Percentiles rank a stretch among this genome's conserved stretches.
Evolutionary conservation across 495 filamentous ascomycete species (phyloP).

Genomic region (Lepidopterella palustris): DNA sequence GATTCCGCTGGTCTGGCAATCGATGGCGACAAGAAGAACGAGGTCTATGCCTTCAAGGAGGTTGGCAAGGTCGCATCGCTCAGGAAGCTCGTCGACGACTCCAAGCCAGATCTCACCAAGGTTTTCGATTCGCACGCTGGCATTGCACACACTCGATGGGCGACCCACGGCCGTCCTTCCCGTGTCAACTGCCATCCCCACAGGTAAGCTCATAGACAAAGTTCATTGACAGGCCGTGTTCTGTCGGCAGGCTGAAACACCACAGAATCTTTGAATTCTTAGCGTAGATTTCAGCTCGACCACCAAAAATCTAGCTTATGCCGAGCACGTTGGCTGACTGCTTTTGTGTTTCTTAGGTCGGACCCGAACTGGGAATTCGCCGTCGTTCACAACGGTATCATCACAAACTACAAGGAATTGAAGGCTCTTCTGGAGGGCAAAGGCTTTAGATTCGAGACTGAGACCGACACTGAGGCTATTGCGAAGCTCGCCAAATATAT

Average conservation of each 20-base stretch:
- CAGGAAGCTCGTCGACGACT: conserved; percentile 81
- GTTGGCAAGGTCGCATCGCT: conserved; percentile 97
- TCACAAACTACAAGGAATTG: conserved; percentile 99
- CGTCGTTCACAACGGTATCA: conserved; percentile 99
- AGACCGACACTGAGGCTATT: conserved; percentile 98
- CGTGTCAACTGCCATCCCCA: conserved; percentile 96
- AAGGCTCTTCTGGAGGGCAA: conserved; percentile 88
- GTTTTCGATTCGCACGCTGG: conserved; percentile 95
- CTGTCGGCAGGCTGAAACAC: conserved; percentile 22
- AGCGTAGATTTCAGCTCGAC: conserved; percentile 36
- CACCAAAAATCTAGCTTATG: not conserved
- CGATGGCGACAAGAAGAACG: conserved; percentile 97
- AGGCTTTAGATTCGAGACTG: conserved; percentile 97
- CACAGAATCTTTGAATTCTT: not conserved
- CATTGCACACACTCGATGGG: conserved; percentile 98
- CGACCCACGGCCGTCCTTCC: conserved; percentile 91
- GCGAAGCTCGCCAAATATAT: conserved; percentile 98
- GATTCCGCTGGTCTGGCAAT: conserved; percentile 94
- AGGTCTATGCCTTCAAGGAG: conserved; percentile 96
- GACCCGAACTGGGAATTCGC: conserved; percentile 93
- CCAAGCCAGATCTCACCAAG: conserved; percentile 77
- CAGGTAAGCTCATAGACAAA: conserved; percentile 86
- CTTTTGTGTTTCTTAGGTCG: conserved; percentile 39
- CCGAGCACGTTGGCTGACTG: conserved; percentile 5
- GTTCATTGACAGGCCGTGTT: conserved; percentile 4